Evolutionary conservation across 331 rosid species (phyloP).

Genomic region (Quercus lobata): DNA sequence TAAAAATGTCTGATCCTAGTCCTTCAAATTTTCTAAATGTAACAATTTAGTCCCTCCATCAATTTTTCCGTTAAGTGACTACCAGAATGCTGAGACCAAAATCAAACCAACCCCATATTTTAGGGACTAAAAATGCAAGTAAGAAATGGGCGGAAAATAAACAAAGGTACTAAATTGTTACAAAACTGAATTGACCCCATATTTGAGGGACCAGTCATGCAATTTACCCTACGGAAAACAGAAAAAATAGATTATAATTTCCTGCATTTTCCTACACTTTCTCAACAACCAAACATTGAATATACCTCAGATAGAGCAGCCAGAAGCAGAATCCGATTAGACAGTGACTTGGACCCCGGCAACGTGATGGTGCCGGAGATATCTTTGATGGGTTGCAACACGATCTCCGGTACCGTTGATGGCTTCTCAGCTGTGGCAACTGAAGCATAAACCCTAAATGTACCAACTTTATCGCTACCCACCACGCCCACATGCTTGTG

Average conservation of each 20-base stretch:
- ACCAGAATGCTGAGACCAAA: too few relatives aligned
- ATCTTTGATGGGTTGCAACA: constrained; percentile 83
- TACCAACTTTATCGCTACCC: constrained; percentile 27
- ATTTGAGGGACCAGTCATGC: not conserved
- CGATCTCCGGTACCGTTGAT: constrained; percentile 77
- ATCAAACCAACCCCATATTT: too few relatives aligned
- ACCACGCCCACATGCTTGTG: constrained; percentile 22
- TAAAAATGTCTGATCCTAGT: too few relatives aligned
- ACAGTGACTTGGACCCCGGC: constrained; percentile 96
- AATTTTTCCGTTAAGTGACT: too few relatives aligned
- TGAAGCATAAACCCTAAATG: constrained; percentile 55
- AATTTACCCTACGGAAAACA: not conserved
- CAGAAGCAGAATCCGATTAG: constrained; percentile 89
- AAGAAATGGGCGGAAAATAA: too few relatives aligned
- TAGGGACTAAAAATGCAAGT: too few relatives aligned
- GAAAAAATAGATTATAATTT: too few relatives aligned
- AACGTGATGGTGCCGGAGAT: constrained; percentile 74
- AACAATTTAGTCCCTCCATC: too few relatives aligned
- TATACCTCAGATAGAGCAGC: constrained; percentile 99
- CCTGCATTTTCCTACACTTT: not conserved
- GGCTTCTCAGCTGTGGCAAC: constrained; percentile 74
- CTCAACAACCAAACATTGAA: not conserved
- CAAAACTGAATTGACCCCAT: too few relatives aligned
- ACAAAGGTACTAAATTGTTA: too few relatives aligned
- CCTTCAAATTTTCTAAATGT: too few relatives aligned